Evolutionary conservation across 345 rosid genomes (phyloP), one percentile per base, ranked within the genome.

Genomic region (Draba incana): DNA sequence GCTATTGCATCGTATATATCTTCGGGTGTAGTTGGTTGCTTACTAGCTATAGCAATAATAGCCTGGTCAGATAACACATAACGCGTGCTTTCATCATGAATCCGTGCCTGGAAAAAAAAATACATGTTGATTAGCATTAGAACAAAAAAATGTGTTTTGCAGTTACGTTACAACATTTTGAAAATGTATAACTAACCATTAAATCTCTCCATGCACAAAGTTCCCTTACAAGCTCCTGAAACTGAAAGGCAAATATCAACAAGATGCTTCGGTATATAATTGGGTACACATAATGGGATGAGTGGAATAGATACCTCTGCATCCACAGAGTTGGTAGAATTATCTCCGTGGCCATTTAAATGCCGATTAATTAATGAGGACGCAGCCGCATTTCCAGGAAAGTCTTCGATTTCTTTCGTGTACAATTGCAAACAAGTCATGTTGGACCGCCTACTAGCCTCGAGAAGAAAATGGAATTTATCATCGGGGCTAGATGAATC

Each of bases 201-300:
- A 90, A 68, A 62, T 93, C 98, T 78, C 98, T 86, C 98, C 98
- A 93, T 57, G 86, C 81, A 76, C 97, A 93, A 57, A 93, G 57
- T 72, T 86, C 78, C 72, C 92, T 84, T 61, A 93, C 91, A 61
- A 83, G 77, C 78, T 84, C 89, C 86, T 93, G 94, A 76, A 81
- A 80, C 84, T 74, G 77, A 75, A 71, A 45, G 51, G 61, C 16
- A n/a, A 50, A 15, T 33, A 65, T 52, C 44, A 71, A 31, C 39
- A 33, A 0, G 50, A 58, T 24, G 71, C 57, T 58, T 35, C 4
- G 10, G 11, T 56, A 42, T 14, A 33, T 24, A 66, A 53, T 20
- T 4, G 1, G 5, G 24, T 68, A 49, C 10, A 47, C 38, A 59
- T 12, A 69, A 42, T 37, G 9, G 48, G 42, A 5, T 25, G 48